phyloP scores from a whole-genome alignment of 1,284 basidiomycete species.

The Cryptococcus maquisensis region DNA sequence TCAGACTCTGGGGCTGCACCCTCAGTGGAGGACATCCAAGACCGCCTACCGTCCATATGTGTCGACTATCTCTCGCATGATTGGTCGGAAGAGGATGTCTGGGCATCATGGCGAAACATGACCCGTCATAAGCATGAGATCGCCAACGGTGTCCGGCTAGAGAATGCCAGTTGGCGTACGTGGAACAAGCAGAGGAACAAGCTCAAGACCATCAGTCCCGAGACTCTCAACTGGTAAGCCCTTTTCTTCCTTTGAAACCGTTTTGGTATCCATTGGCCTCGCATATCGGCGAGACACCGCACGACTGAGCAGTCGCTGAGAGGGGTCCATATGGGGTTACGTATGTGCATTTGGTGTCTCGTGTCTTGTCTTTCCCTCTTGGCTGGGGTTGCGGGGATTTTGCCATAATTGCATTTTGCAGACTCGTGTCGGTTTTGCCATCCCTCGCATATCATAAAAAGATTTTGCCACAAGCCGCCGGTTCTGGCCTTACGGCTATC shows the following conservation, averaged over 20 bases:
- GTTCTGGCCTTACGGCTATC: no score
- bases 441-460: background rate
- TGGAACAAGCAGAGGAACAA: slow-evolving; percentile 99
- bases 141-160: slow-evolving; percentile 87
- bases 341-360: background rate
- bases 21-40: slow-evolving; percentile 54
- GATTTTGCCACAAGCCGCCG: no score
- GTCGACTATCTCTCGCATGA: slow-evolving; percentile 76
- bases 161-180: slow-evolving; percentile 97
- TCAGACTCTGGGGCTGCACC: slow-evolving; percentile 48
- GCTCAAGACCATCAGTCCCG: slow-evolving; percentile 89
- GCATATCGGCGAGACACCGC: background rate
- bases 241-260: background rate
- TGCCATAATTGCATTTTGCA: no score
- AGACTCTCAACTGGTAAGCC: slow-evolving; percentile 95
- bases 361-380: background rate
- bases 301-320: background rate
- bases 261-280: background rate
- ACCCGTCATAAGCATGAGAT: slow-evolving; percentile 98
- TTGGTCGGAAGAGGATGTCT: slow-evolving; percentile 98
- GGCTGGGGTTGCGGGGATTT: no score
- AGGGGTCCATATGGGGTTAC: background rate
- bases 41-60: slow-evolving; percentile 56
- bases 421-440: no score
- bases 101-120: slow-evolving; percentile 97